Conservation (phyloP, 306 rosid species). For the Pachyrhizus erosus region DNA sequence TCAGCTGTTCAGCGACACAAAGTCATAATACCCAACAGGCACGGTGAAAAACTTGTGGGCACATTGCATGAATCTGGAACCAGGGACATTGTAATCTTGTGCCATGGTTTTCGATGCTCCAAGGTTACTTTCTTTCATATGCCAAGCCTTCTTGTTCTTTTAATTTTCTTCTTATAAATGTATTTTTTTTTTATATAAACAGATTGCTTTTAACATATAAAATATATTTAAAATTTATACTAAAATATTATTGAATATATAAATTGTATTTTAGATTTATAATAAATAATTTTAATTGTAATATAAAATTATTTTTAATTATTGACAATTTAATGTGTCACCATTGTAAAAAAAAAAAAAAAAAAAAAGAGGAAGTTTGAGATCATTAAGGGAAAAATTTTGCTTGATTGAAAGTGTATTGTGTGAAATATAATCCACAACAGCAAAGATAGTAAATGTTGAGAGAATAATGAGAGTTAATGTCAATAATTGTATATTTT, state of each 20-base stretch:
- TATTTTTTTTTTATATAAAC: too few relatives aligned
- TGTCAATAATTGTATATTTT: not conserved
- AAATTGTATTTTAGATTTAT: not conserved
- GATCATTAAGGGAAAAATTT: not conserved
- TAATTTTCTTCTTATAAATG: too few relatives aligned
- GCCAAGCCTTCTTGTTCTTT: not conserved
- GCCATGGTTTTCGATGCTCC: conserved; percentile 71
- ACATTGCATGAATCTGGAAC: conserved; percentile 76
- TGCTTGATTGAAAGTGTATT: not conserved
- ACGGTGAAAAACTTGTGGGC: conserved; percentile 75
- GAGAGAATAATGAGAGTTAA: not conserved
- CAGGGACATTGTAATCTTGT: conserved; percentile 60
- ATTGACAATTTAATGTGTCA: not conserved
- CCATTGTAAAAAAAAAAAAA: too few relatives aligned
- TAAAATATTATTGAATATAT: not conserved
- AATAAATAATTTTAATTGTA: not conserved
- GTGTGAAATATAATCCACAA: not conserved
- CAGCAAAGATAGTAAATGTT: not conserved
- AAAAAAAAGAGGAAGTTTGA: too few relatives aligned
- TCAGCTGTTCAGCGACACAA: conserved; percentile 58
- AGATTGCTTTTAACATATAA: not conserved
- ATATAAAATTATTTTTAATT: not conserved
- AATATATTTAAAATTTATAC: not conserved
- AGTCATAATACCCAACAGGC: conserved; percentile 60
- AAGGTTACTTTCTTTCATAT: conserved; percentile 57